Percentiles rank a stretch among this genome's conserved stretches.
phyloP scores from a whole-genome alignment of 1,284 basidiomycete species.

The Inonotus hispidus region DNA sequence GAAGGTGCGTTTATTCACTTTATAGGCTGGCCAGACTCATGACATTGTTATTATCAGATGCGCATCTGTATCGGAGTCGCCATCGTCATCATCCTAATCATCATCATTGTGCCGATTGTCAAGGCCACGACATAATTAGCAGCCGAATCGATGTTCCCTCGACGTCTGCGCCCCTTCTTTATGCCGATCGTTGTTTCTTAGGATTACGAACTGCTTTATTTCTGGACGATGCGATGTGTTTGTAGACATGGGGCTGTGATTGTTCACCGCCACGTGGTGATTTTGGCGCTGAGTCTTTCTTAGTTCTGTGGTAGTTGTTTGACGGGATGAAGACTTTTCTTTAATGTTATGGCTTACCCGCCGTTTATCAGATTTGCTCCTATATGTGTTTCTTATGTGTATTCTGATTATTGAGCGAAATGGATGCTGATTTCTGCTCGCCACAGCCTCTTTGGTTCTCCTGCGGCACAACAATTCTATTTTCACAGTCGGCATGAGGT shows the following conservation, averaged over 20 bases:
- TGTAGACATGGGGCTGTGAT: background rate
- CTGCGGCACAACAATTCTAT: no score
- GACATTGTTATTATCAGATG: constrained; percentile 48
- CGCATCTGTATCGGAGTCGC: constrained; percentile 86
- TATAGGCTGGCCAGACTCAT: background rate
- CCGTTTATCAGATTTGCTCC: background rate
- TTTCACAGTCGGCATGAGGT: no score
- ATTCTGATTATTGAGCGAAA: constrained; percentile 1
- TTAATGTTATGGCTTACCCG: background rate
- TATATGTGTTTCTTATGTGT: constrained; percentile 2
- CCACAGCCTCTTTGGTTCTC: background rate
- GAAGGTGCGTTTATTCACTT: constrained; percentile 54
- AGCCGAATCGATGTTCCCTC: background rate
- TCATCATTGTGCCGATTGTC: constrained; percentile 91
- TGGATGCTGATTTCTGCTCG: constrained; percentile 1
- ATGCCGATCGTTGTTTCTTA: background rate
- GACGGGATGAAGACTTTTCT: constrained; percentile 7
- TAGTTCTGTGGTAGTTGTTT: background rate
- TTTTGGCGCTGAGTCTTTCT: constrained; percentile 1
- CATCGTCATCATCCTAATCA: constrained; percentile 83
- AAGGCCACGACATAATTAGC: constrained; percentile 48
- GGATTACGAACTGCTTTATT: background rate
- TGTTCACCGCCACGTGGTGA: background rate
- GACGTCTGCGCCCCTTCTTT: background rate
- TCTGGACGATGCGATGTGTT: background rate